A percentile compares a stretch with the other conserved stretches of the same genome.
Evolutionary conservation across 306 rosid species (phyloP).

Genomic region (Quillaja saponaria): DNA sequence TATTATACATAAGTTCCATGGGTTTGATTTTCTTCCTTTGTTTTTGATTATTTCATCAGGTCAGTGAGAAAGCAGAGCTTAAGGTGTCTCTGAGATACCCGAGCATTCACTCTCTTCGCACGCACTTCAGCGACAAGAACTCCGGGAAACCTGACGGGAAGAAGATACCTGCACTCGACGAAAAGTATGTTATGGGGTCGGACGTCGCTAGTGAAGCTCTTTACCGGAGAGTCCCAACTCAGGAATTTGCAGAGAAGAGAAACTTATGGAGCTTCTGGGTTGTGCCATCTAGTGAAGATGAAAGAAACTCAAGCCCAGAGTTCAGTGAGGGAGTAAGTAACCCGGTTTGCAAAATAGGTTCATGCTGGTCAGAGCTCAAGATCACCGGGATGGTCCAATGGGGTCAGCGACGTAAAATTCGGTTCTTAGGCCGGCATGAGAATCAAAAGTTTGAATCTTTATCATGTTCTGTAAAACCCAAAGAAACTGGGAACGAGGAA

Average conservation of each 20-base stretch:
- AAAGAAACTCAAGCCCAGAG: constrained; percentile 25
- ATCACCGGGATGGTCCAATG: constrained; percentile 70
- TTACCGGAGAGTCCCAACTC: constrained; percentile 44
- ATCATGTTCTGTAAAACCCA: not conserved
- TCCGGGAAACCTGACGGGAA: constrained; percentile 38
- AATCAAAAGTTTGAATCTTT: constrained; percentile 41
- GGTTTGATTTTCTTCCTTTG: constrained; percentile 2
- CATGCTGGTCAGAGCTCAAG: constrained; percentile 66
- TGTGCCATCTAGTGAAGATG: constrained; percentile 22
- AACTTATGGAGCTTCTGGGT: constrained; percentile 74
- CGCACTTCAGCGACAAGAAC: constrained; percentile 44
- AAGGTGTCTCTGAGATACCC: constrained; percentile 69
- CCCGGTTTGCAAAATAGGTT: constrained; percentile 50
- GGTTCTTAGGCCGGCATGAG: constrained; percentile 56
- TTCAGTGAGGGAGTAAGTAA: constrained; percentile 25
- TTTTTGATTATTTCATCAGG: constrained; percentile 40
- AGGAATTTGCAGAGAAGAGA: constrained; percentile 45
- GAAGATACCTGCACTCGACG: constrained; percentile 64
- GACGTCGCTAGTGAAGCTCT: constrained; percentile 55
- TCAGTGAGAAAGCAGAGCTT: constrained; percentile 45
- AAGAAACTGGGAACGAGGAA: constrained; percentile 11
- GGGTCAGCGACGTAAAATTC: constrained; percentile 72
- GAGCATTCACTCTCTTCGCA: constrained; percentile 60
- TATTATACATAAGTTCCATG: not conserved
- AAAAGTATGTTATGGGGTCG: constrained; percentile 55